These are phyloP conservation scores for Knufia petricola DNA, from an alignment of 2,329 filamentous ascomycete species.

Conservation along the genomic window DNA sequence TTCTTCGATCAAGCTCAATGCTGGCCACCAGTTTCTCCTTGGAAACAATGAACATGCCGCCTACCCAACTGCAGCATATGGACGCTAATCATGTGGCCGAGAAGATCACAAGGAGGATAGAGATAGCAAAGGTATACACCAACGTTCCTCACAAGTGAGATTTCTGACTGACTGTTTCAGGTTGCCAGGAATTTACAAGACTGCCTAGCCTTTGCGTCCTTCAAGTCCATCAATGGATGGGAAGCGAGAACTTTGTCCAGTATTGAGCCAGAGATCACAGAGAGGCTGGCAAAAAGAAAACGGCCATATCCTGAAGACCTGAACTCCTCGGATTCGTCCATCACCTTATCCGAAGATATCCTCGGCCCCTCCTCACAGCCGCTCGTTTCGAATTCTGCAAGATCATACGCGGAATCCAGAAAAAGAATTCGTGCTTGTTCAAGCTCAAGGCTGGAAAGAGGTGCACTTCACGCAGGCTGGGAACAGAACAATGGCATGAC, in stretches of 20 bases:
- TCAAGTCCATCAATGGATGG: conserved; percentile 95
- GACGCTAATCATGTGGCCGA: conserved; percentile 38
- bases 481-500: conserved; percentile 66
- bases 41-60: conserved; percentile 30
- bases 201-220: conserved; percentile 86
- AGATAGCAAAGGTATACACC: conserved; percentile 60
- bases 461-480: conserved; percentile 53
- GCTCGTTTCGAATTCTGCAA: conserved; percentile 34
- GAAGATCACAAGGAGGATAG: conserved; percentile 61
- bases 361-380: conserved; percentile 58
- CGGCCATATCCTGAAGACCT: conserved; percentile 58
- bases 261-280: conserved; percentile 75
- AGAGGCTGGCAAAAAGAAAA: conserved; percentile 66
- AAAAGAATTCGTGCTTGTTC: conserved; percentile 65
- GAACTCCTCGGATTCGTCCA: conserved; percentile 73
- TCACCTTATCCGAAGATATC: conserved; percentile 63
- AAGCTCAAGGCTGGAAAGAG: conserved; percentile 45
- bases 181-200: conserved; percentile 90
- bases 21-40: conserved; percentile 23
- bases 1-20: conserved; percentile 14
- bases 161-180: conserved; percentile 40
- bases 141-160: neutral
- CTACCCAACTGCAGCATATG: conserved; percentile 24
- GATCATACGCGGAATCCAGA: conserved; percentile 39
- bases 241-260: conserved; percentile 78